Conservation (phyloP, 352 stramenopile species). For the Phytophthora macrochlamydospora region DNA sequence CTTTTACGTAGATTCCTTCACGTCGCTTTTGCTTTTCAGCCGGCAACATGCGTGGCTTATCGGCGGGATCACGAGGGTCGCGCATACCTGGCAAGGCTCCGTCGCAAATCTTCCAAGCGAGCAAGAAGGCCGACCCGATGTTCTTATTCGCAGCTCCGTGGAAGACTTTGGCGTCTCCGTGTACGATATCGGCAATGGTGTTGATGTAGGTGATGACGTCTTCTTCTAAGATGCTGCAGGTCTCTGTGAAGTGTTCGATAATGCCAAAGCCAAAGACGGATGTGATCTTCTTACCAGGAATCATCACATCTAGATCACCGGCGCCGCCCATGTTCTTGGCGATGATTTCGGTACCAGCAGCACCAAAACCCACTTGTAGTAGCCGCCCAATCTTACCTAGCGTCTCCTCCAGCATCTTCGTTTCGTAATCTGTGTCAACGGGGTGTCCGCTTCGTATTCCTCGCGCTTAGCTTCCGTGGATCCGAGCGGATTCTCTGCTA, state of each 20-base stretch:
- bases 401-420: slow-evolving; percentile 95
- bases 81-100: slow-evolving; percentile 84
- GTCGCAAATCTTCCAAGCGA: slow-evolving; percentile 97
- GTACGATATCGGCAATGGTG: slow-evolving; percentile 96
- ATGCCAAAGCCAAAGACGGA: slow-evolving; percentile 97
- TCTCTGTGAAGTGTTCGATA: slow-evolving; percentile 97
- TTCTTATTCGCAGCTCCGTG: slow-evolving; percentile 97
- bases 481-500: slow-evolving; percentile 70
- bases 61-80: slow-evolving; percentile 72
- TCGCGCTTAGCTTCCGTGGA: slow-evolving; percentile 72
- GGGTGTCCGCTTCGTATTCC: slow-evolving; percentile 76
- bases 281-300: slow-evolving; percentile 96
- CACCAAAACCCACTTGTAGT: slow-evolving; percentile 96
- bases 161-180: slow-evolving; percentile 94
- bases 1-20: slow-evolving; percentile 78
- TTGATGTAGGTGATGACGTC: slow-evolving; percentile 99
- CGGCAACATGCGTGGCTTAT: slow-evolving; percentile 74
- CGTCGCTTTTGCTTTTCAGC: slow-evolving; percentile 65
- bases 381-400: slow-evolving; percentile 95
- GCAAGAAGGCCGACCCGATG: slow-evolving; percentile 93
- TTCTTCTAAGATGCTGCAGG: slow-evolving; percentile 91
- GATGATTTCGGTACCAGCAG: slow-evolving; percentile 98
- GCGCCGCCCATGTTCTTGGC: slow-evolving; percentile 96
- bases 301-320: slow-evolving; percentile 96
- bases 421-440: slow-evolving; percentile 89